Evolutionary conservation across 2,329 filamentous ascomycete genomes (phyloP).

Genomic region (Hypoxylon sp.): DNA sequence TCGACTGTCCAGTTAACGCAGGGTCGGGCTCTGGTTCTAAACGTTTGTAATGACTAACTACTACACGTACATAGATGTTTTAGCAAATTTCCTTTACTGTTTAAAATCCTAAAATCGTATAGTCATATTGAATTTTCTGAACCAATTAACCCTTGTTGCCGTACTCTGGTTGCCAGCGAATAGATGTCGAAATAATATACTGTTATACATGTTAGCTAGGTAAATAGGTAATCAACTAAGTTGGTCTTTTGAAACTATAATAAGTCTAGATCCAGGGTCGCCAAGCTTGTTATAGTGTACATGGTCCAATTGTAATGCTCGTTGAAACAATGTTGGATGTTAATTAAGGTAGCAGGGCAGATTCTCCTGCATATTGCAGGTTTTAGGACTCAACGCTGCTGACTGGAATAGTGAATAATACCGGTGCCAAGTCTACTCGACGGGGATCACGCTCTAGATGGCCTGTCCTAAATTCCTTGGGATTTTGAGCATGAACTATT

Average conservation of each 20-base stretch:
- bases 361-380: neutral
- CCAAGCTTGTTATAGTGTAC: neutral
- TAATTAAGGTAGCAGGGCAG: neutral
- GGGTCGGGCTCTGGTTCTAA: slow-evolving; percentile 14
- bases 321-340: neutral
- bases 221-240: neutral
- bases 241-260: neutral
- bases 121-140: neutral
- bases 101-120: neutral
- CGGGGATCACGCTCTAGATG: neutral
- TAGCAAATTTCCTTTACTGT: slow-evolving; percentile 2
- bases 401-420: neutral
- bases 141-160: neutral
- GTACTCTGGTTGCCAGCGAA: neutral
- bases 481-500: neutral
- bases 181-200: neutral
- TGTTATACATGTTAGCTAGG: neutral
- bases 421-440: neutral
- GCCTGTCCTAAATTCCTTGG: neutral
- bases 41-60: slow-evolving; percentile 14
- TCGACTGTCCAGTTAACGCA: slow-evolving; percentile 17
- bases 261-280: neutral
- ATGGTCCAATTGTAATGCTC: neutral
- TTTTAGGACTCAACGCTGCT: neutral
- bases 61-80: slow-evolving; percentile 23